These are phyloP conservation scores for Syncephalastrum contaminatum DNA, from an alignment of 371 early-diverging fungal genomes.

Conservation along the genomic window DNA sequence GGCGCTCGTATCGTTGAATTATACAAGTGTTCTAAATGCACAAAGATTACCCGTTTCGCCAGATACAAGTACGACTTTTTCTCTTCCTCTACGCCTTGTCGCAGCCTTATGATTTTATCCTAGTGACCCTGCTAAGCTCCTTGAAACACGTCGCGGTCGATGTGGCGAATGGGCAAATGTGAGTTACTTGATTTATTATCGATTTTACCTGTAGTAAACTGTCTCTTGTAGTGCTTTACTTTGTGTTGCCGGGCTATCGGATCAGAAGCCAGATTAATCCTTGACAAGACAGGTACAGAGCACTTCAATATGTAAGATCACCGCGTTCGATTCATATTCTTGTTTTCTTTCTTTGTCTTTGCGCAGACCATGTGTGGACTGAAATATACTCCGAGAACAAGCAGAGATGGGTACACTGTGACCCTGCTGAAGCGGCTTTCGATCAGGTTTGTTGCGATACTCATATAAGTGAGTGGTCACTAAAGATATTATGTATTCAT, in stretches of 20 bases:
- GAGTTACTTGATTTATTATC: constrained; percentile 12
- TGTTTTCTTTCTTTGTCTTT: background rate
- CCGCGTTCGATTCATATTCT: too few relatives aligned
- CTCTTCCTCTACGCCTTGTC: too few relatives aligned
- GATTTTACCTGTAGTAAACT: too few relatives aligned
- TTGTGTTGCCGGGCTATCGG: constrained; percentile 67
- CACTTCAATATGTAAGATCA: too few relatives aligned
- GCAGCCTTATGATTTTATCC: background rate
- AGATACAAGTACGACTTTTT: constrained; percentile 56
- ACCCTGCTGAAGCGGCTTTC: constrained; percentile 68
- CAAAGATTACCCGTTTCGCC: constrained; percentile 59
- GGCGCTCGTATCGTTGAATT: constrained; percentile 62
- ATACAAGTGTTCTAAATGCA: constrained; percentile 53
- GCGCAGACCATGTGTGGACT: constrained; percentile 68
- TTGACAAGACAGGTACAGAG: constrained; percentile 46
- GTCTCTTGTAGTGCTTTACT: constrained; percentile 71
- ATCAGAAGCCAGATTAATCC: constrained; percentile 62
- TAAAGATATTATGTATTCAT: background rate
- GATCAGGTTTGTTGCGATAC: constrained; percentile 41
- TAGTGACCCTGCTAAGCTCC: constrained; percentile 55
- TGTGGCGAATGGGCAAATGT: constrained; percentile 85
- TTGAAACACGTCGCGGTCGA: constrained; percentile 64
- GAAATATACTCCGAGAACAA: constrained; percentile 61
- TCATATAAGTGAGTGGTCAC: background rate
- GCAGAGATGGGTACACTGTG: constrained; percentile 70